Conservation (phyloP, 129 eudicot genomes). For the Silybum marianum region DNA sequence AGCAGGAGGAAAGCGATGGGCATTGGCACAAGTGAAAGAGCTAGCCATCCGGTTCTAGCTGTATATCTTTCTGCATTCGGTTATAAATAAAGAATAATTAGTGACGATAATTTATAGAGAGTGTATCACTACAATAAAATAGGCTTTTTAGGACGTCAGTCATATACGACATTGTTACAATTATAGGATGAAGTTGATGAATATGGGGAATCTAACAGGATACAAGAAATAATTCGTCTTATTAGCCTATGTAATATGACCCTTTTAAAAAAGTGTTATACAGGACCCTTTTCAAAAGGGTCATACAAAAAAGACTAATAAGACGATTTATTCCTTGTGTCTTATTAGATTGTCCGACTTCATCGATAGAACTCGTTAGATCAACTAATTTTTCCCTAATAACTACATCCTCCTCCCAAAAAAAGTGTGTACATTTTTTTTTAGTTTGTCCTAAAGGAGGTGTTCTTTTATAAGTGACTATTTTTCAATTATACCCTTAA, state of each 20-base stretch:
- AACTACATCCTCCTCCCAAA: not conserved
- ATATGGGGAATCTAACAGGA: too few species aligned
- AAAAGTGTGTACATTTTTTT: not conserved
- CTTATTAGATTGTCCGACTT: not conserved
- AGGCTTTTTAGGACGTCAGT: not conserved
- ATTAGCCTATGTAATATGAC: not conserved
- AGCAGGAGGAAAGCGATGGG: slow-evolving; percentile 59
- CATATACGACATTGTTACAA: too few species aligned
- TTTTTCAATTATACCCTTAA: too few species aligned
- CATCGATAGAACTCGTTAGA: not conserved
- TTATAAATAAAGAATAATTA: not conserved
- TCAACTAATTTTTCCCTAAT: not conserved
- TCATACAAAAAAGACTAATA: not conserved
- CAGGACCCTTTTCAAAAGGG: not conserved
- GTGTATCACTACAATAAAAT: not conserved
- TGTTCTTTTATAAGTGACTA: too few species aligned
- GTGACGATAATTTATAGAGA: not conserved
- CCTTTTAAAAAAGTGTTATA: not conserved
- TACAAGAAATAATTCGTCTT: not conserved
- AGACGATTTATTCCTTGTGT: not conserved
- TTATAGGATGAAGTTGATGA: too few species aligned
- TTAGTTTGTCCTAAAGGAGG: not conserved
- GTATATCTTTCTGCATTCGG: slow-evolving; percentile 44
- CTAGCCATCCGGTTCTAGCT: slow-evolving; percentile 66
- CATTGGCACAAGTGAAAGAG: slow-evolving; percentile 57